phyloP scores from a whole-genome alignment of 2,329 filamentous ascomycete species.

The Sporothrix brunneoviolacea region DNA sequence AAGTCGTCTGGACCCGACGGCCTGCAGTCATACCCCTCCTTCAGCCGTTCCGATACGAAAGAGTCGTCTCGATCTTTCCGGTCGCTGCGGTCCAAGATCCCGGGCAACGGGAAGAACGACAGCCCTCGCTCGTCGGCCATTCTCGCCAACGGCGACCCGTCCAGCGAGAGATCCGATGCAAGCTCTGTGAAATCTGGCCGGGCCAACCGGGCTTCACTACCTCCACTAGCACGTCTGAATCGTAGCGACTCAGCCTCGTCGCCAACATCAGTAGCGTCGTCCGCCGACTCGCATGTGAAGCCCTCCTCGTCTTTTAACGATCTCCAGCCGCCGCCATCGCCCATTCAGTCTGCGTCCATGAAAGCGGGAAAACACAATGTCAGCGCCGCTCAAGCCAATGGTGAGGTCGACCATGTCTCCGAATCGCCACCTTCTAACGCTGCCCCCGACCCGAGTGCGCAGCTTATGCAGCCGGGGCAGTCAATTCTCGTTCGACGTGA shows the following conservation, averaged over 20 bases:
- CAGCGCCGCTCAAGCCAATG: slow-evolving; percentile 70
- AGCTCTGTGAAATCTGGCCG: slow-evolving; percentile 67
- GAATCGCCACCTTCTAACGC: slow-evolving; percentile 73
- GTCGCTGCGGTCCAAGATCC: slow-evolving; percentile 83
- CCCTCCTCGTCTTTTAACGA: slow-evolving; percentile 41
- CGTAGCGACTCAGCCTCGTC: slow-evolving; percentile 38
- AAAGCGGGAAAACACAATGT: slow-evolving; percentile 71
- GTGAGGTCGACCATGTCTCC: slow-evolving; percentile 91
- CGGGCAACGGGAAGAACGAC: slow-evolving; percentile 63
- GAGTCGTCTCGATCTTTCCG: slow-evolving; percentile 84
- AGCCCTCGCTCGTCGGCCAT: slow-evolving; percentile 73
- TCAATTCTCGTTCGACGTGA: slow-evolving; percentile 84
- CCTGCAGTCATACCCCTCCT: slow-evolving; percentile 82
- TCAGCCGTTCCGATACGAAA: slow-evolving; percentile 86
- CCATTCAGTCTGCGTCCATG: slow-evolving; percentile 69
- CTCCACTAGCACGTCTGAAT: slow-evolving; percentile 32
- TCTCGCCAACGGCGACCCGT: slow-evolving; percentile 53
- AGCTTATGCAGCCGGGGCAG: slow-evolving; percentile 67
- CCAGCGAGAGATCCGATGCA: slow-evolving; percentile 61
- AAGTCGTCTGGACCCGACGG: slow-evolving; percentile 51
- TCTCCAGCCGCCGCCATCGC: slow-evolving; percentile 69
- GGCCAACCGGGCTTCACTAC: slow-evolving; percentile 46
- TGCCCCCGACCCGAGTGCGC: slow-evolving; percentile 41
- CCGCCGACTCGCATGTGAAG: slow-evolving; percentile 34
- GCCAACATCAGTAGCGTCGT: slow-evolving; percentile 34